Percentiles rank a stretch among this genome's conserved stretches.
phyloP scores from a whole-genome alignment of 495 filamentous ascomycete genomes.

The Podospora comata region DNA sequence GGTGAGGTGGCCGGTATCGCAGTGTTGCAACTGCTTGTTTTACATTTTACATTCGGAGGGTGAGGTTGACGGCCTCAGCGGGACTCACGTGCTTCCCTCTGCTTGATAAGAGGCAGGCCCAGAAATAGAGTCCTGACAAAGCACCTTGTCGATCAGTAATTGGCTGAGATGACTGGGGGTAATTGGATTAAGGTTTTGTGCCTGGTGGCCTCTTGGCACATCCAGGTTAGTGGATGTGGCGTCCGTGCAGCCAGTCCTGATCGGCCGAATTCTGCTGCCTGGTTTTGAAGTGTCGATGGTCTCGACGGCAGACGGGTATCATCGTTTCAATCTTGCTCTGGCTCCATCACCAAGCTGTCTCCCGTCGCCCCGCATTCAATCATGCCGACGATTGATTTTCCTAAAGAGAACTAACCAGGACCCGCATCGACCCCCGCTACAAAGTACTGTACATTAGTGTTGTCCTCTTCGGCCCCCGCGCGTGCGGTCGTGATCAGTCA shows the following conservation, averaged over 20 bases:
- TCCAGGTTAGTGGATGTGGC: background rate
- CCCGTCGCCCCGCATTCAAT: background rate
- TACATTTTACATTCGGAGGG: background rate
- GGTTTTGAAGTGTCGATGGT: background rate
- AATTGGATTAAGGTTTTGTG: conserved; percentile 8
- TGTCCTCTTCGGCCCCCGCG: background rate
- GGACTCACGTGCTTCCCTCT: background rate
- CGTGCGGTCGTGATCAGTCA: background rate
- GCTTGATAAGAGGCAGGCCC: conserved; percentile 4
- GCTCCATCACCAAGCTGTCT: background rate
- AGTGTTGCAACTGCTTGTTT: background rate
- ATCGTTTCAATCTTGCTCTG: background rate
- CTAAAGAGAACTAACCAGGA: background rate
- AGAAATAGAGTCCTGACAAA: conserved; percentile 11
- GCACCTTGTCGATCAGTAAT: background rate
- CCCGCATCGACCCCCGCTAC: background rate
- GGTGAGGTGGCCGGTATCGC: background rate
- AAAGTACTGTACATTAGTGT: background rate
- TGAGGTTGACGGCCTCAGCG: background rate
- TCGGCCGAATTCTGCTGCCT: conserved; percentile 11
- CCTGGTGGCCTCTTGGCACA: background rate
- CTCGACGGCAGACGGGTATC: background rate
- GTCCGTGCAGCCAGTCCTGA: background rate
- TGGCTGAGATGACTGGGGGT: background rate
- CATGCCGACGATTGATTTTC: background rate